Evolutionary conservation across 2,329 filamentous ascomycete species (phyloP).

Genomic region (Sclerotiophoma versabilis): DNA sequence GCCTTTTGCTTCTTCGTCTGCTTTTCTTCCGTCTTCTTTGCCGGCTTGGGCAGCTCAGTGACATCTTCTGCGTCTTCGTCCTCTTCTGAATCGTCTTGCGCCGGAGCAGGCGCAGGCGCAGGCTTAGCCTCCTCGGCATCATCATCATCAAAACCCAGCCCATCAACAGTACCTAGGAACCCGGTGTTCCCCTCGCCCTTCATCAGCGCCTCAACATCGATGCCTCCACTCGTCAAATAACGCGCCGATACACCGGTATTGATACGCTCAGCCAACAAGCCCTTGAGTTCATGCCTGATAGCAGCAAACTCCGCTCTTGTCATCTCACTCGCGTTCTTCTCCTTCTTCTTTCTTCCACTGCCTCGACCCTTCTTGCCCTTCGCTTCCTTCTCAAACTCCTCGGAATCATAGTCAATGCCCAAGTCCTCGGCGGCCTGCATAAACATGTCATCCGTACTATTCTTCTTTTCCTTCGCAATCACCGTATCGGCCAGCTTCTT

Average conservation of each 20-base stretch:
- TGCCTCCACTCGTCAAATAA: constrained; percentile 82
- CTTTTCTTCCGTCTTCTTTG: not conserved
- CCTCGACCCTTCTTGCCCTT: constrained; percentile 68
- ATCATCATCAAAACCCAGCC: constrained; percentile 50
- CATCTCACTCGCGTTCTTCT: constrained; percentile 71
- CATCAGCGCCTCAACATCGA: constrained; percentile 80
- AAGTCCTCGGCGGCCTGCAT: constrained; percentile 86
- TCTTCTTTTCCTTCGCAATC: constrained; percentile 86
- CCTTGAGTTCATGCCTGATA: constrained; percentile 74
- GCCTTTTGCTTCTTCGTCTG: constrained; percentile 5
- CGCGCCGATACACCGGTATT: constrained; percentile 90
- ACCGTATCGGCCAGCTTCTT: constrained; percentile 84
- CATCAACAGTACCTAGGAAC: constrained; percentile 67
- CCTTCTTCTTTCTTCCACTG: constrained; percentile 74
- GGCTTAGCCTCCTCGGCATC: constrained; percentile 14
- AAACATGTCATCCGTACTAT: constrained; percentile 84
- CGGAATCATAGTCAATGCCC: constrained; percentile 90
- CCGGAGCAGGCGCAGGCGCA: constrained; percentile 19
- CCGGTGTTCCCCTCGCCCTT: constrained; percentile 65
- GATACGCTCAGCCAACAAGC: constrained; percentile 73
- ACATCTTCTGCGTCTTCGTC: constrained; percentile 15
- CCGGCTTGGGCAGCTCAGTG: not conserved
- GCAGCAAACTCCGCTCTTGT: constrained; percentile 76
- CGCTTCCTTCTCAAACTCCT: constrained; percentile 73
- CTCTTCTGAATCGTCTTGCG: constrained; percentile 27